phyloP scores from a whole-genome alignment of 2,329 filamentous ascomycete genomes.

The Cercospora canescens region DNA sequence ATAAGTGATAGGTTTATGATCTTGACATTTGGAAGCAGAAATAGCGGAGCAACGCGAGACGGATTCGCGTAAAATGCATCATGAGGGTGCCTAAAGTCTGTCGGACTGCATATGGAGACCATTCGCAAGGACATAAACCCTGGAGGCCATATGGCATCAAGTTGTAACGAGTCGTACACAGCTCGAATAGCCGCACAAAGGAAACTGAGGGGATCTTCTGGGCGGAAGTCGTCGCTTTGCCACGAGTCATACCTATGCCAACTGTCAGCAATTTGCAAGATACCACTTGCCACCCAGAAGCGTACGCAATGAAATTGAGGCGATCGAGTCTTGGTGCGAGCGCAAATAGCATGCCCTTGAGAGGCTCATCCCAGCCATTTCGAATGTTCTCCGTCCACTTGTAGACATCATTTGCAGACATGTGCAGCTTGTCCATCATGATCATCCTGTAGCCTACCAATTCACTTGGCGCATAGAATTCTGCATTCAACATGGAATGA shows the following conservation, averaged over 20 bases:
- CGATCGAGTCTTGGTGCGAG: slow-evolving; percentile 13
- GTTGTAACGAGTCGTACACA: background rate
- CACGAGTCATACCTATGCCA: slow-evolving; percentile 2
- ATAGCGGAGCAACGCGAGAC: slow-evolving; percentile 15
- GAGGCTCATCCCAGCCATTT: slow-evolving; percentile 19
- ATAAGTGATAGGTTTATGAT: slow-evolving; percentile 17
- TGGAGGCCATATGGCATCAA: slow-evolving; percentile 12
- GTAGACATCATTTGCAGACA: background rate
- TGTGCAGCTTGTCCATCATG: slow-evolving; percentile 9
- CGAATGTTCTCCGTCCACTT: slow-evolving; percentile 12
- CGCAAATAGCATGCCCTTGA: slow-evolving; percentile 21
- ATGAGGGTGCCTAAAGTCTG: slow-evolving; percentile 13
- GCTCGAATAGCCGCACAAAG: background rate
- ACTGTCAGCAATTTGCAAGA: background rate
- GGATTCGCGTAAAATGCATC: slow-evolving; percentile 19
- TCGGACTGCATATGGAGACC: slow-evolving; percentile 19
- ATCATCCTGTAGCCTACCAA: slow-evolving; percentile 4
- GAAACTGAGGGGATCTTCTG: slow-evolving; percentile 2
- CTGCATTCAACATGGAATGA: background rate
- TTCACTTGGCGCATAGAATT: slow-evolving; percentile 12
- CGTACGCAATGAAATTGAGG: slow-evolving; percentile 18
- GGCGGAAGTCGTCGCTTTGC: background rate
- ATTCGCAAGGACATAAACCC: slow-evolving; percentile 16
- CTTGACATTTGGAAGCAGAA: slow-evolving; percentile 19
- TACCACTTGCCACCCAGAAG: background rate